Percentiles rank a stretch among this genome's conserved stretches.
Evolutionary conservation across 805 yeast genomes (phyloP).

Genomic region (Saturnispora ahearnii): DNA sequence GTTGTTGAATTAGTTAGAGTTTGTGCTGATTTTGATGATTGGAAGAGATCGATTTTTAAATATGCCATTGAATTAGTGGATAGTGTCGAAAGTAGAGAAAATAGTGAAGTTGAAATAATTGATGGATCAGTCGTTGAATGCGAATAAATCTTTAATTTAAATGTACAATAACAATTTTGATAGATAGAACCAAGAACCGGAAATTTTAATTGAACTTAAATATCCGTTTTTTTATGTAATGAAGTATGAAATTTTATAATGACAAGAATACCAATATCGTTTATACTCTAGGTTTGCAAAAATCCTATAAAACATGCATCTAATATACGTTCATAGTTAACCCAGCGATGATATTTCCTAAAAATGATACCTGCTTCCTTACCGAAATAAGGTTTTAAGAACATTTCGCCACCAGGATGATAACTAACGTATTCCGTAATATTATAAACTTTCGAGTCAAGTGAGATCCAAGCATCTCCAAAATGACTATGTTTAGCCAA

Average conservation of each 20-base stretch:
- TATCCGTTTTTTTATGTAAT: neutral
- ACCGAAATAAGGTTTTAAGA: conserved; percentile 73
- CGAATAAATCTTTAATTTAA: neutral
- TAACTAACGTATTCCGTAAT: conserved; percentile 74
- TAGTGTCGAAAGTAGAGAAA: conserved; percentile 5
- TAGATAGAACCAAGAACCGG: neutral
- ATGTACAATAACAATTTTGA: neutral
- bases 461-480: conserved; percentile 81
- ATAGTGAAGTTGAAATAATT: conserved; percentile 2
- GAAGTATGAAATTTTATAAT: neutral
- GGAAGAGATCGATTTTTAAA: conserved; percentile 16
- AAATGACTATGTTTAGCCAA: conserved; percentile 38
- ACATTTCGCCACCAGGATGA: conserved; percentile 90
- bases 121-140: neutral
- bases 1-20: conserved; percentile 21
- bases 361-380: conserved; percentile 72
- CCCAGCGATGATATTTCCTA: conserved; percentile 62
- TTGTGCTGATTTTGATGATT: conserved; percentile 21
- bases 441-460: conserved; percentile 76
- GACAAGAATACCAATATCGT: neutral
- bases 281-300: conserved; percentile 11
- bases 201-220: neutral
- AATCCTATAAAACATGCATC: conserved; percentile 72
- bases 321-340: conserved; percentile 73
- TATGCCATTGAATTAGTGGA: conserved; percentile 15